Conservation (phyloP, 176 grass and related monocot species). For the Paspalum notatum region DNA sequence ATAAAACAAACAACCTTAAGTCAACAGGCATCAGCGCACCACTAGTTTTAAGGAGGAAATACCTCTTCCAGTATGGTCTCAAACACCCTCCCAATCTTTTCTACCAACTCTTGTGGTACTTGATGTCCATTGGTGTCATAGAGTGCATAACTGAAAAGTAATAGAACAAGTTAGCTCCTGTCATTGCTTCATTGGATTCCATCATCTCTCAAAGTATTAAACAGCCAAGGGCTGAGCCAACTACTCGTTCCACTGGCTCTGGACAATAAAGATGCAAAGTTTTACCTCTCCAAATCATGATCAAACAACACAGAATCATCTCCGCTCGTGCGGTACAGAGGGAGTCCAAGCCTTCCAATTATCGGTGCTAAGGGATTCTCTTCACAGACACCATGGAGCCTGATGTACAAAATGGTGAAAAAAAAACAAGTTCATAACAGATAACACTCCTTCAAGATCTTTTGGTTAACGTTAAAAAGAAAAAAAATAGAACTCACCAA, state of each 20-base stretch:
- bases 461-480: constrained; percentile 14
- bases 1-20: neutral
- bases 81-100: constrained; percentile 86
- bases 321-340: constrained; percentile 90
- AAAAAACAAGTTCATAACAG: constrained; percentile 2
- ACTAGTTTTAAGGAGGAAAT: constrained; percentile 26
- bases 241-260: no score
- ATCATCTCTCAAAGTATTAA: constrained; percentile 18
- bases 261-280: no score
- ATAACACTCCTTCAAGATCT: constrained; percentile 1
- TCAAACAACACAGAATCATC: constrained; percentile 96
- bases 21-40: neutral
- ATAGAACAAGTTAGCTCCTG: constrained; percentile 33
- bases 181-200: neutral
- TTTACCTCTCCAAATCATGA: constrained; percentile 96
- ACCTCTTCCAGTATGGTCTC: constrained; percentile 90
- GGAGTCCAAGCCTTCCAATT: constrained; percentile 91
- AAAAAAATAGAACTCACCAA: constrained; percentile 66
- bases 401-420: constrained; percentile 31
- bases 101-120: constrained; percentile 87
- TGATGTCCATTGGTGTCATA: constrained; percentile 79
- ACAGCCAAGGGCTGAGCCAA: no score
- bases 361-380: constrained; percentile 95
- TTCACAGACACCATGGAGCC: constrained; percentile 98
- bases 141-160: constrained; percentile 79